These are phyloP conservation scores for Suhomyces coccinellae DNA, from an alignment of 1,139 yeast species.

Conservation along the genomic window DNA sequence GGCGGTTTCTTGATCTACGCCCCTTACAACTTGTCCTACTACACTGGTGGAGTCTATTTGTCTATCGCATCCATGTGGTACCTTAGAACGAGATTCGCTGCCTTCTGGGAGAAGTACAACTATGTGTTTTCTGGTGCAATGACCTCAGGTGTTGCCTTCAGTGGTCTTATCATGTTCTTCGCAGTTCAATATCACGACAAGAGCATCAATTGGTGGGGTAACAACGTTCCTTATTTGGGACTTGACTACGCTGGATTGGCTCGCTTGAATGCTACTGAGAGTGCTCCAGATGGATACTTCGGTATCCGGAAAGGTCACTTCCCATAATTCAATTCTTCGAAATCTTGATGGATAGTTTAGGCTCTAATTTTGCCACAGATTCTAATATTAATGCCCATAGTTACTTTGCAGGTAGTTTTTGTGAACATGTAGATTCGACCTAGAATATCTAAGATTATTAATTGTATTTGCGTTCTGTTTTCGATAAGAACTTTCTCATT, in stretches of 20 bases:
- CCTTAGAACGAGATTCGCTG: conserved; percentile 17
- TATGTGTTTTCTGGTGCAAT: conserved; percentile 21
- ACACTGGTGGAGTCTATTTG: conserved; percentile 19
- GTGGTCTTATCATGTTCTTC: conserved; percentile 22
- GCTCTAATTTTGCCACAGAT: background rate
- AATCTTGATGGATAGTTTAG: background rate
- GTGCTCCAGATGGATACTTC: conserved; percentile 22
- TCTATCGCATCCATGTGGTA: conserved; percentile 19
- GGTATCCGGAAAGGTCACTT: conserved; percentile 20
- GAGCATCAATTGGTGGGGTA: conserved; percentile 23
- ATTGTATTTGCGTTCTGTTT: no score
- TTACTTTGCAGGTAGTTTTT: no score
- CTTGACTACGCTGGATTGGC: conserved; percentile 13
- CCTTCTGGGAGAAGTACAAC: conserved; percentile 23
- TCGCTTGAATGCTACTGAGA: conserved; percentile 4
- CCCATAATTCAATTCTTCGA: conserved; percentile 4
- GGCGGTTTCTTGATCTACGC: conserved; percentile 20
- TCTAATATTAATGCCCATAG: no score
- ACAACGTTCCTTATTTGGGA: conserved; percentile 16
- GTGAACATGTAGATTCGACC: no score
- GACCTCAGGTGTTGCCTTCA: conserved; percentile 22
- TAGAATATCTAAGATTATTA: no score
- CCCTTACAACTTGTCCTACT: conserved; percentile 21
- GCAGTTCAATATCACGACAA: conserved; percentile 22
- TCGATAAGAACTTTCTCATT: no score